Base-by-base conservation (phyloP, 805 yeast species). In the Yarrowia sp. region DNA sequence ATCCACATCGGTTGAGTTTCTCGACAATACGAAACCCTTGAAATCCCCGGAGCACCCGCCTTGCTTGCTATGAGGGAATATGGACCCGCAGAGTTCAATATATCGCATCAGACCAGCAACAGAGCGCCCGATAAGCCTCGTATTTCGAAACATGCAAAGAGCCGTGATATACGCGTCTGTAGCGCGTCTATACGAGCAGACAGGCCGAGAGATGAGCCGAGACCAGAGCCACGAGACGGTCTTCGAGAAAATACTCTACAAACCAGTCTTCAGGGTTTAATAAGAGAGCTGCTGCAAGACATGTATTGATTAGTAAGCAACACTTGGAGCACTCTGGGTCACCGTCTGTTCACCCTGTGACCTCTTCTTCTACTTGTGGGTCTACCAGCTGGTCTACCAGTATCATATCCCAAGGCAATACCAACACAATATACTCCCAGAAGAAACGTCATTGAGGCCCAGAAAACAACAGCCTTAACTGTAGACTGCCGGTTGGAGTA, bases 361-460 rank as follows among this genome's bases (percentile, higher is more conserved):
- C 49, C 9, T 14, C 33, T 44, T 12, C 49, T 19, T 43, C 24
- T 17, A 10, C 44, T n/a, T 39, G n/a, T 39, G 13, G 13, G n/a
- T n/a, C 42, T 39, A 9, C 42, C 42, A 39, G 24, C 15, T 19
- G 7, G 14, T 15, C 5, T 38, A 30, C 17, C 38, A n/a, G 33
- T 38, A 19, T 52, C 58, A 9, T 52, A 52, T 14, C 58, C 58
- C 1, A 52, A 14, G 9, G 30, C 33, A 1, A 52, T 52, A 2
- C 58, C 58, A 8, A 55, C 36, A 12, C 63, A 55, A 12, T 55
- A 55, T 1, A 55, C 63, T 4, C 47, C 46, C 15, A 55, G 63
- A 13, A 55, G 47, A 30, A 55, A 55, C 9, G 47, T 55, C 63
- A 55, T 42, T 6, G 47, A 55, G n/a, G 47, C 15, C 46, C 63